Conservation (phyloP, 345 rosid species). For the Arabis hirsuta region DNA sequence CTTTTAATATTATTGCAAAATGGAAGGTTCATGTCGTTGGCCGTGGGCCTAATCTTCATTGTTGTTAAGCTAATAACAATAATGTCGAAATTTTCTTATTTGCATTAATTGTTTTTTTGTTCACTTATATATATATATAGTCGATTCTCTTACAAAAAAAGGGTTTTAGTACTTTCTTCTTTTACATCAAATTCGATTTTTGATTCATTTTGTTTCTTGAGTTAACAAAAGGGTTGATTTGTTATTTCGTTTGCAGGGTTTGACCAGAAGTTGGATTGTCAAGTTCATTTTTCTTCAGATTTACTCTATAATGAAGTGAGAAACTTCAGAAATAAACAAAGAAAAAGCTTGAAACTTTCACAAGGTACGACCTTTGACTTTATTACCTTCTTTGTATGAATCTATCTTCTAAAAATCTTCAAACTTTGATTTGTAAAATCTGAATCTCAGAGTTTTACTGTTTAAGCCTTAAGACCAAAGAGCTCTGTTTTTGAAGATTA, state of each 20-base stretch:
- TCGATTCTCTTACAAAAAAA: slow-evolving; percentile 7
- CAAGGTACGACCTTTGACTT: slow-evolving; percentile 40
- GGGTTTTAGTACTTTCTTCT: slow-evolving; percentile 33
- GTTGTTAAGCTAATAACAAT: slow-evolving; percentile 42
- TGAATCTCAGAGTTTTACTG: slow-evolving; percentile 2
- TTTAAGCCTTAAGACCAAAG: not conserved
- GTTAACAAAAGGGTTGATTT: slow-evolving; percentile 13
- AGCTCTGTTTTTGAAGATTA: slow-evolving; percentile 17
- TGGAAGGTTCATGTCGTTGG: slow-evolving; percentile 41
- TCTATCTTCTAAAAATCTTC: slow-evolving; percentile 5
- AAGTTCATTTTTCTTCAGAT: slow-evolving; percentile 30
- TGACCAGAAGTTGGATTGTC: slow-evolving; percentile 26
- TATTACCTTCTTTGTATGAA: slow-evolving; percentile 18
- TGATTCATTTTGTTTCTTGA: slow-evolving; percentile 25
- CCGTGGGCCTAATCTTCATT: slow-evolving; percentile 43
- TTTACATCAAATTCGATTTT: slow-evolving; percentile 10
- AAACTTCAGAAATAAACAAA: slow-evolving; percentile 3
- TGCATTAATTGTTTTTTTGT: slow-evolving; percentile 21
- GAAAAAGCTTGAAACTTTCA: slow-evolving; percentile 27
- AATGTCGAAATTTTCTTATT: slow-evolving; percentile 8
- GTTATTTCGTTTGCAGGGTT: slow-evolving; percentile 34
- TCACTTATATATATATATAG: slow-evolving; percentile 20
- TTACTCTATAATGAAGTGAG: slow-evolving; percentile 42
- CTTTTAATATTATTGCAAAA: not conserved
- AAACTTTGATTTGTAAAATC: slow-evolving; percentile 1